Conservation (phyloP, 345 rosid species). For the Jatropha curcas region DNA sequence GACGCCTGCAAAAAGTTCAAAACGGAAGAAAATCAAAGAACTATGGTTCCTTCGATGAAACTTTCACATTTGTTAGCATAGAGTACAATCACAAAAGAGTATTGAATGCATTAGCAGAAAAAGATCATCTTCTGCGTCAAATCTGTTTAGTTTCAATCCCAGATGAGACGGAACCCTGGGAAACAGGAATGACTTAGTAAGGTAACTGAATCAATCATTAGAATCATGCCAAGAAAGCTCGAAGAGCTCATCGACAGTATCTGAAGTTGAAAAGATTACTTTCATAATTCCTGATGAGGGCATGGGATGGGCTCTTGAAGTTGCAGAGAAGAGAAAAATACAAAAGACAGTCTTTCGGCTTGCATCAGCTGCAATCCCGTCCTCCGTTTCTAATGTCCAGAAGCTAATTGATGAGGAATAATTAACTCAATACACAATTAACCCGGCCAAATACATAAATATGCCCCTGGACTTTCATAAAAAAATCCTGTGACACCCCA, state of each 20-base stretch:
- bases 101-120: not conserved
- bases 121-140: not conserved
- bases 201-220: not conserved
- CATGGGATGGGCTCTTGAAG: not conserved
- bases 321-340: not conserved
- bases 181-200: not conserved
- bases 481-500: no score
- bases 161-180: constrained; percentile 5
- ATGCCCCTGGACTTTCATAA: no score
- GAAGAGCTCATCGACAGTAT: not conserved
- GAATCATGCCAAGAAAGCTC: not conserved
- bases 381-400: not conserved
- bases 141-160: constrained; percentile 5
- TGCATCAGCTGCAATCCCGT: not conserved
- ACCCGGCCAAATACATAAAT: no score
- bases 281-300: not conserved
- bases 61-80: constrained; percentile 1
- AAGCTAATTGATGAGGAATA: constrained; percentile 1
- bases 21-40: not conserved
- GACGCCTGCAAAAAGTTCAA: not conserved
- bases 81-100: not conserved
- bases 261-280: constrained; percentile 5
- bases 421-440: no score
- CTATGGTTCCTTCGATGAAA: not conserved
- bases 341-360: not conserved